phyloP scores from a whole-genome alignment of 202 grass and related monocot species.

The Musa balbisiana region DNA sequence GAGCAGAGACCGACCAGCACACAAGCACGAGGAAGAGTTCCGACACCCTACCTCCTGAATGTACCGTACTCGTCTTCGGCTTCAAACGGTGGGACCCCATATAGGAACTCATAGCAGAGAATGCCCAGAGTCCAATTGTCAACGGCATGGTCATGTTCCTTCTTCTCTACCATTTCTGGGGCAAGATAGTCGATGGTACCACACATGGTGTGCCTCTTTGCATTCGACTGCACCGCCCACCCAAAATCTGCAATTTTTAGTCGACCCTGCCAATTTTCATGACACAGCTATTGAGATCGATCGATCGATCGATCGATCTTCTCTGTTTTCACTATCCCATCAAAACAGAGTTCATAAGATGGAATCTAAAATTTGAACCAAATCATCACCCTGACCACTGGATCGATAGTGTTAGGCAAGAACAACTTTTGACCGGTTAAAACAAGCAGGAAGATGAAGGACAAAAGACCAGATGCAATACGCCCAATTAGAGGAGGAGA shows the following conservation, averaged over 20 bases:
- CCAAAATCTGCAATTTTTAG: slow-evolving; percentile 98
- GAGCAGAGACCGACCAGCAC: background rate
- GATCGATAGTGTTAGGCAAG: slow-evolving; percentile 8
- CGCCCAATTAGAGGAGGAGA: background rate
- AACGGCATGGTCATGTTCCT: slow-evolving; percentile 71
- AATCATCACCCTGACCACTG: too few relatives aligned
- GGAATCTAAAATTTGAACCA: too few relatives aligned
- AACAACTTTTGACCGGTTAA: background rate
- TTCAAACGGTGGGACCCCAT: slow-evolving; percentile 85
- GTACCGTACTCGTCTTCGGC: slow-evolving; percentile 66
- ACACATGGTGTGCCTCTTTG: slow-evolving; percentile 83
- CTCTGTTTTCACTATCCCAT: too few relatives aligned
- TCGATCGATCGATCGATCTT: too few relatives aligned
- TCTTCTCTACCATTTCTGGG: slow-evolving; percentile 94
- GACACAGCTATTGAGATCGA: too few relatives aligned
- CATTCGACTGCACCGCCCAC: slow-evolving; percentile 73
- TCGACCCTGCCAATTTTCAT: slow-evolving; percentile 36
- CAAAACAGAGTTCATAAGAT: too few relatives aligned
- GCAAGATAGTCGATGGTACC: slow-evolving; percentile 93
- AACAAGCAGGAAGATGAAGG: background rate
- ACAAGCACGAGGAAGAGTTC: background rate
- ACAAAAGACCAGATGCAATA: background rate
- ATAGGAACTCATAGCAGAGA: slow-evolving; percentile 86
- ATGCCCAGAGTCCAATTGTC: slow-evolving; percentile 94
- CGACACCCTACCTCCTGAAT: slow-evolving; percentile 40